Evolutionary conservation across 208 protist genomes (phyloP), one percentile per base, ranked within the genome.

Genomic region (Acanthamoeba sp.): DNA sequence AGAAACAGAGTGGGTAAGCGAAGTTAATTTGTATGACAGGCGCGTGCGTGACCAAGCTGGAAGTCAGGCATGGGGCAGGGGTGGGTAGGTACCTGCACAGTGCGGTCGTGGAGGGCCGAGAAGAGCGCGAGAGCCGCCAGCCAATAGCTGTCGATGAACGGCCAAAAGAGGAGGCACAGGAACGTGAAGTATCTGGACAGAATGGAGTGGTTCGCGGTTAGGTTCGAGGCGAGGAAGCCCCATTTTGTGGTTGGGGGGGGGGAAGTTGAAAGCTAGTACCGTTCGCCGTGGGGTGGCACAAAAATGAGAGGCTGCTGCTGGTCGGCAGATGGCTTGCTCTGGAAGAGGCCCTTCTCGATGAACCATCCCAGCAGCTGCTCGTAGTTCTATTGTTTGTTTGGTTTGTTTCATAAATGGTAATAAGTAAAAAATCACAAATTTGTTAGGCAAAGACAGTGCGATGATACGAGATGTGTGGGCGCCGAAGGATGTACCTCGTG

Each of bases 71-170:
- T 50, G 45, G 0, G n/a, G 55, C 22, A 1, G 14, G 4, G 27
- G 4, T 20, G 45, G 34, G 7, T 20, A 55, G 1, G 1, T 32
- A 71, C 92, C 55, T 34, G 38, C 80, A 90, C 69, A 38, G 92
- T 90, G 9, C 92, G 92, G 76, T 94, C 92, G 22, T 38, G 69
- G 7, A 94, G 57, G 6, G 80, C 73, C 5, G 78, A 69, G 80
- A 94, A 90, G 29, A 94, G 80, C 20, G 55, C 34, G 27, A 94
- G 80, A 16, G 92, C 9, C 0, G 76, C 69, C 48, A 90, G 78
- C 92, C 92, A 94, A 29, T 94, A 94, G 69, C 57, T 59, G 55
- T 94, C 92, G 42, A 94, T 73, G 76, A 94, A 94, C 20, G 92
- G 92, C 92, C 92, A 94, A 57, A 94, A 94, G 29, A 94, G 80